These are phyloP conservation scores for Citrus inodora DNA, from an alignment of 345 rosid species.

Conservation along the genomic window DNA sequence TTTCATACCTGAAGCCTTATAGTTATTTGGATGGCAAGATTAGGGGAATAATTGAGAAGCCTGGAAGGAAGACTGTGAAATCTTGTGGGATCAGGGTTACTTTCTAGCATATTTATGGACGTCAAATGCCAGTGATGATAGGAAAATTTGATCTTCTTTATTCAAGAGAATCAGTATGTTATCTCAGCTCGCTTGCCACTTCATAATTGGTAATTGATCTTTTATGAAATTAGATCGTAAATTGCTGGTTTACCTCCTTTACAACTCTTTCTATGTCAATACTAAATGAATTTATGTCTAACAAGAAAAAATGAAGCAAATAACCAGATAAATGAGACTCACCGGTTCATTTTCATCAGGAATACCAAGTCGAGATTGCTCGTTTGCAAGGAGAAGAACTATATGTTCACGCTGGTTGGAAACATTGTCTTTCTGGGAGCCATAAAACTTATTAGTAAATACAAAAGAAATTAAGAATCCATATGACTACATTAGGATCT, in stretches of 20 bases:
- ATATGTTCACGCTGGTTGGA: conserved; percentile 95
- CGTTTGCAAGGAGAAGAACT: conserved; percentile 88
- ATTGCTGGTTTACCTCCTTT: neutral
- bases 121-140: neutral
- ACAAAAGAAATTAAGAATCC: neutral
- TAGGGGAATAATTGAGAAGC: neutral
- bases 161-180: neutral
- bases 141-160: neutral
- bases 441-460: conserved; percentile 10
- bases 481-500: neutral
- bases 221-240: neutral
- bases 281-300: neutral
- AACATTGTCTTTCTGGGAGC: conserved; percentile 79
- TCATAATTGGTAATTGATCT: neutral
- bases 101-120: neutral
- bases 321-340: conserved; percentile 25
- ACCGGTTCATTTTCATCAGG: conserved; percentile 76
- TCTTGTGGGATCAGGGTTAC: neutral
- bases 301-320: neutral
- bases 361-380: conserved; percentile 77
- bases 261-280: neutral
- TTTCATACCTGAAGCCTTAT: neutral
- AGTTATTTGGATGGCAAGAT: neutral
- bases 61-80: neutral
- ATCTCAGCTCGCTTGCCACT: neutral